A percentile compares a stretch with the other conserved stretches of the same genome.
These are phyloP conservation scores for Wickerhamiella musiphila DNA, from an alignment of 805 yeast genomes.

Conservation along the genomic window DNA sequence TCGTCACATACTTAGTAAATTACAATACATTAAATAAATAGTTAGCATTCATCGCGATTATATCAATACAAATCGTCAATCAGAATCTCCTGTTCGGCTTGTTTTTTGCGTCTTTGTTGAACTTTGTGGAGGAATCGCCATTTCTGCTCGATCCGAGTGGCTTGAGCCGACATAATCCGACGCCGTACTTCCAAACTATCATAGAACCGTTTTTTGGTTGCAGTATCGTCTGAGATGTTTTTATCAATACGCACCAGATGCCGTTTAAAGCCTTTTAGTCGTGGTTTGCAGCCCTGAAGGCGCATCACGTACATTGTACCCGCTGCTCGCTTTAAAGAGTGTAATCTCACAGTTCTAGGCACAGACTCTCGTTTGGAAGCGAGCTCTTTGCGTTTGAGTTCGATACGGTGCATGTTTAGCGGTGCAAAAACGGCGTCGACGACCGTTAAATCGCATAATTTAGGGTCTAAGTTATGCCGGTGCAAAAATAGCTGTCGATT, in stretches of 20 bases:
- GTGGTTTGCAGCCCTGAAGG: conserved; percentile 9
- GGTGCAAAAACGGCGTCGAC: conserved; percentile 13
- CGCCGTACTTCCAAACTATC: conserved; percentile 10
- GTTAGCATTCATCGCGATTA: no score
- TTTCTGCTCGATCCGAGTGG: conserved; percentile 5
- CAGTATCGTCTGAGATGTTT: conserved; percentile 1
- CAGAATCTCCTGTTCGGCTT: no score
- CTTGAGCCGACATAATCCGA: conserved; percentile 9
- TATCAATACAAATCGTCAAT: no score
- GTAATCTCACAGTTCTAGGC: conserved; percentile 11
- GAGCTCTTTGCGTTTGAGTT: neutral
- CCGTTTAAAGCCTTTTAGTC: conserved; percentile 8
- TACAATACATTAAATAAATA: no score
- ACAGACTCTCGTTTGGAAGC: no score
- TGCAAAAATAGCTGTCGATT: neutral
- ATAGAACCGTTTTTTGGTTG: conserved; percentile 2
- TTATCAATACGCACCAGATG: conserved; percentile 6
- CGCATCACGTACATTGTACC: conserved; percentile 8
- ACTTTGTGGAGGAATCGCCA: conserved; percentile 7
- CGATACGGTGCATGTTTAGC: neutral
- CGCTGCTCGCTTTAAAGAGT: conserved; percentile 8
- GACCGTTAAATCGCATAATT: neutral
- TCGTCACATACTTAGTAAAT: no score
- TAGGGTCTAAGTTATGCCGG: neutral
- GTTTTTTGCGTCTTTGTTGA: no score